Evolutionary conservation across 441 rosid genomes (phyloP), one percentile per base, ranked within the genome.

Genomic region (Gossypium aridum): DNA sequence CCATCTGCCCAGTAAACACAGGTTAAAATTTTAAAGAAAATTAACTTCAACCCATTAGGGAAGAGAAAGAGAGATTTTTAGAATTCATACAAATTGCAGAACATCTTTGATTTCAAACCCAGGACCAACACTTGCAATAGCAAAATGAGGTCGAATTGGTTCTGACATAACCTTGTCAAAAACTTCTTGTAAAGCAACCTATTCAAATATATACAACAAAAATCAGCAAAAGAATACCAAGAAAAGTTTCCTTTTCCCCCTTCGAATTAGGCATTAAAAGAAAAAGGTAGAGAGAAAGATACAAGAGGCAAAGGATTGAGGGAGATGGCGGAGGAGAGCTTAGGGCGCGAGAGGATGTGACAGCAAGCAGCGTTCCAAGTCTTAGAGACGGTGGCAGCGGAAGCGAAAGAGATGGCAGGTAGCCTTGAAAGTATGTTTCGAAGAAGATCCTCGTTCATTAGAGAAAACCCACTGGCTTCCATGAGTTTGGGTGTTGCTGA

Each of bases 61-160:
- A 66, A 28, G 13, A 71, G 56, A 10, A 13, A 64, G 20, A 8
- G 39, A 7, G 16, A 60, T 16, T 22, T 16, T 49, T 54, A 75
- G 67, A 61, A 19, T 57, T 9, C 84, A 45, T 80, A 94, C 97
- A 61, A 75, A 68, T 60, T 70, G 71, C 59, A 85, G 81, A 45
- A 77, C 77, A 19, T 9, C 56, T 28, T 74, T 57, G 83, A 78
- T n/a, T 62, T 43, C 25, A 78, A 72, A 70, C 51, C 73, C 79
- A 59, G 31, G 53, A 47, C 86, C 86, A 69, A 80, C 84, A 57
- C 77, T 84, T 13, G 92, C 96, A 26, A 91, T 86, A 17, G 88
- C 95, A 66, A 91, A 94, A 79, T 92, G 85, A 14, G 97, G 97
- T 57, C 91, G 87, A 68, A 94, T 89, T 8, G 98, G 97, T 75